Evolutionary conservation across 148 eudicot species (phyloP).

Genomic region (Vaccinium myrtillus): DNA sequence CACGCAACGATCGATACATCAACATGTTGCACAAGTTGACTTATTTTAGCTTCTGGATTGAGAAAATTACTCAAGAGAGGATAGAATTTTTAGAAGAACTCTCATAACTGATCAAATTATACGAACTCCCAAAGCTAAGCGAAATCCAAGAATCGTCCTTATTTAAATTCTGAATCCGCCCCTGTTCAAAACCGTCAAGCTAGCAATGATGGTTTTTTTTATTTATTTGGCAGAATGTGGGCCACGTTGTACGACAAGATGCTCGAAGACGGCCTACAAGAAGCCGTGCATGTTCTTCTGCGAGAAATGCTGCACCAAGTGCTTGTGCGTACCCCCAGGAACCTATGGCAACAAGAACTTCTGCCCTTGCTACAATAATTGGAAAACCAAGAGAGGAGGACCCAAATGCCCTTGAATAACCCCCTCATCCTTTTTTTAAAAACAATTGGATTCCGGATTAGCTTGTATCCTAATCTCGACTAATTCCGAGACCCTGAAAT

Average conservation of each 20-base stretch:
- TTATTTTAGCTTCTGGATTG: too few relatives aligned
- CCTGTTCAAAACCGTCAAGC: not conserved
- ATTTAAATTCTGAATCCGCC: too few relatives aligned
- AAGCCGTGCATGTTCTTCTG: conserved; percentile 27
- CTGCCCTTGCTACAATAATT: conserved; percentile 30
- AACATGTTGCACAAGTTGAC: too few relatives aligned
- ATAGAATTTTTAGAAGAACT: too few relatives aligned
- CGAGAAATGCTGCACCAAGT: conserved; percentile 20
- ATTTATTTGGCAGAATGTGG: not conserved
- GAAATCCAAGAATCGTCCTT: too few relatives aligned
- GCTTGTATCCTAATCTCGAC: too few relatives aligned
- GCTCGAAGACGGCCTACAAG: conserved; percentile 21
- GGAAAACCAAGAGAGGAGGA: conserved; percentile 29
- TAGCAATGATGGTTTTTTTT: not conserved
- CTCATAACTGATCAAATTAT: too few relatives aligned
- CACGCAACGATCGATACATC: too few relatives aligned
- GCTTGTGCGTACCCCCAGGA: conserved; percentile 26
- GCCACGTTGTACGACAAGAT: not conserved
- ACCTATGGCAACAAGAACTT: conserved; percentile 23
- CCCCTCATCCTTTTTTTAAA: not conserved
- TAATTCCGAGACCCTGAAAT: too few relatives aligned
- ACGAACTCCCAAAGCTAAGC: not conserved
- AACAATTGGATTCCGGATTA: too few relatives aligned
- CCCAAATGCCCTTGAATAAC: conserved; percentile 24
- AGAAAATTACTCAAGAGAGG: too few relatives aligned